These are phyloP conservation scores for Lasiodiplodia citricola DNA, from an alignment of 2,329 filamentous ascomycete genomes.

Conservation along the genomic window DNA sequence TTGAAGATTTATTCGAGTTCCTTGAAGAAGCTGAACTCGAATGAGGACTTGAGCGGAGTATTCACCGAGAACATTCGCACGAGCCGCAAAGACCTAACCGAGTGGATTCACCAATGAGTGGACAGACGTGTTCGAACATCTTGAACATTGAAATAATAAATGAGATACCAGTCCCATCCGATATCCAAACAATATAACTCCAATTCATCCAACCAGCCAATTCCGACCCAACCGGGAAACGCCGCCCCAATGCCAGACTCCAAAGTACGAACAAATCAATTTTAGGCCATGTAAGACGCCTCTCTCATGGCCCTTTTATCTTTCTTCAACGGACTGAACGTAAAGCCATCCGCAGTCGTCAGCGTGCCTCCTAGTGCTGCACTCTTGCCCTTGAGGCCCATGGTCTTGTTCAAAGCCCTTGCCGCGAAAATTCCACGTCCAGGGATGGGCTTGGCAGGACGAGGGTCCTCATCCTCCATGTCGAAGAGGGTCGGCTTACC, in stretches of 20 bases:
- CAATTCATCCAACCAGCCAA: background rate
- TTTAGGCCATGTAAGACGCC: constrained; percentile 22
- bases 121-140: background rate
- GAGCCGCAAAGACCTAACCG: background rate
- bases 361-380: constrained; percentile 43
- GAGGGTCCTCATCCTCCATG: constrained; percentile 53
- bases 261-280: background rate
- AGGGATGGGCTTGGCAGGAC: constrained; percentile 39
- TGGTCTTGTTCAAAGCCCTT: constrained; percentile 42
- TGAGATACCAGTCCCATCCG: background rate
- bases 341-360: constrained; percentile 46
- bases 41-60: too few relatives aligned
- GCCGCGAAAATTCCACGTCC: constrained; percentile 46
- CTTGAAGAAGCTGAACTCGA: too few relatives aligned
- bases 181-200: background rate
- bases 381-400: constrained; percentile 38
- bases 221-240: background rate
- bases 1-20: too few relatives aligned
- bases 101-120: background rate
- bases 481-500: constrained; percentile 66
- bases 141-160: constrained; percentile 9
- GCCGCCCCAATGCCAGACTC: background rate
- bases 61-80: too few relatives aligned
- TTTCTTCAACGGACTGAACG: constrained; percentile 48
- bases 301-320: constrained; percentile 36